Conservation (phyloP, 345 rosid genomes). For the Eucalyptus erythrocorys region DNA sequence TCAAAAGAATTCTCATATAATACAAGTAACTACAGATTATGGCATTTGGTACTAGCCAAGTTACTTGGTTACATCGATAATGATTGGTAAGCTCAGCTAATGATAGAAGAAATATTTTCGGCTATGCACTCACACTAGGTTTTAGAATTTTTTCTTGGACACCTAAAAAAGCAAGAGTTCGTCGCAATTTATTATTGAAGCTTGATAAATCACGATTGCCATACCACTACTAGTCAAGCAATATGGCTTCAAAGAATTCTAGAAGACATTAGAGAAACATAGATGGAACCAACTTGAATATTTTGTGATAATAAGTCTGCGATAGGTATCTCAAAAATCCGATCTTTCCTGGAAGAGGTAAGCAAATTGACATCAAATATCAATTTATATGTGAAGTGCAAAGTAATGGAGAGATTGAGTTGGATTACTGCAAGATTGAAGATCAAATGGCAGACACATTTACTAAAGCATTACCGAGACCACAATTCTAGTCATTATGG, state of each 20-base stretch:
- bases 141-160: neutral
- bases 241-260: neutral
- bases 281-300: neutral
- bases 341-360: neutral
- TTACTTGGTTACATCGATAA: neutral
- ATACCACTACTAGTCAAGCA: neutral
- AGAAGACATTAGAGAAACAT: neutral
- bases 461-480: neutral
- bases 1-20: neutral
- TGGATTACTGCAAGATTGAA: neutral
- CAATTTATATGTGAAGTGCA: neutral
- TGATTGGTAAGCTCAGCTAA: neutral
- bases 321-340: neutral
- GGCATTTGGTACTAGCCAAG: neutral
- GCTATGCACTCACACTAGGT: neutral
- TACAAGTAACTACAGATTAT: neutral
- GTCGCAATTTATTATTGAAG: rapidly evolving
- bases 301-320: neutral
- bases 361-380: neutral
- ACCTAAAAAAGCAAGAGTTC: neutral
- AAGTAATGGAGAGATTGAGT: neutral
- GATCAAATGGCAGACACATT: neutral
- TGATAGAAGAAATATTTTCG: neutral
- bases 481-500: too few species aligned
- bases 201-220: neutral